phyloP scores from a whole-genome alignment of 306 rosid genomes.

The Vigna angularis region DNA sequence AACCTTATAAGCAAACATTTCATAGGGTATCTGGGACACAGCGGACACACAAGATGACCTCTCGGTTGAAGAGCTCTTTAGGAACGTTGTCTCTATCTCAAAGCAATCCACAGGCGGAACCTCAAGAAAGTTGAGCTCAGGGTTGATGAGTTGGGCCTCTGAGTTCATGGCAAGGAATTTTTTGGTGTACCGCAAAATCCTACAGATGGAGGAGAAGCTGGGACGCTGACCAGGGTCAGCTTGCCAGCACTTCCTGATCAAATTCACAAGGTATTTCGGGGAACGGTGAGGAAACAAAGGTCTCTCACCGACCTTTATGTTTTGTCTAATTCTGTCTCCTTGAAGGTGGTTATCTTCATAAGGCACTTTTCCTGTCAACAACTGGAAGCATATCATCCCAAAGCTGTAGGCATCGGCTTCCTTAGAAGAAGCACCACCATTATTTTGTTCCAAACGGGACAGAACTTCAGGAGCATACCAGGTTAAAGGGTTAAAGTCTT shows the following conservation, averaged over 20 bases:
- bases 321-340: slow-evolving; percentile 71
- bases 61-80: slow-evolving; percentile 52
- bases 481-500: slow-evolving; percentile 55
- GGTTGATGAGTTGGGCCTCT: slow-evolving; percentile 59
- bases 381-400: slow-evolving; percentile 88
- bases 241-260: slow-evolving; percentile 91
- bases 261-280: slow-evolving; percentile 81
- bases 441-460: slow-evolving; percentile 61
- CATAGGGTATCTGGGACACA: slow-evolving; percentile 69
- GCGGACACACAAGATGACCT: slow-evolving; percentile 37
- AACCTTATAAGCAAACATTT: slow-evolving; percentile 80
- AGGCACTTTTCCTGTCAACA: slow-evolving; percentile 90
- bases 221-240: slow-evolving; percentile 78
- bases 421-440: slow-evolving; percentile 48
- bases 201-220: slow-evolving; percentile 82
- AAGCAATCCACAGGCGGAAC: slow-evolving; percentile 70
- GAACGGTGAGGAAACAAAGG: slow-evolving; percentile 87
- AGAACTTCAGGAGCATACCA: slow-evolving; percentile 94
- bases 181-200: slow-evolving; percentile 77
- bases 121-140: slow-evolving; percentile 58
- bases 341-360: slow-evolving; percentile 81
- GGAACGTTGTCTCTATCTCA: slow-evolving; percentile 69
- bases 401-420: slow-evolving; percentile 91
- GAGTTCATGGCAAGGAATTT: slow-evolving; percentile 69
- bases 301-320: slow-evolving; percentile 84